phyloP scores from a whole-genome alignment of 2,329 filamentous ascomycete species.

The Aspergillus texensis region DNA sequence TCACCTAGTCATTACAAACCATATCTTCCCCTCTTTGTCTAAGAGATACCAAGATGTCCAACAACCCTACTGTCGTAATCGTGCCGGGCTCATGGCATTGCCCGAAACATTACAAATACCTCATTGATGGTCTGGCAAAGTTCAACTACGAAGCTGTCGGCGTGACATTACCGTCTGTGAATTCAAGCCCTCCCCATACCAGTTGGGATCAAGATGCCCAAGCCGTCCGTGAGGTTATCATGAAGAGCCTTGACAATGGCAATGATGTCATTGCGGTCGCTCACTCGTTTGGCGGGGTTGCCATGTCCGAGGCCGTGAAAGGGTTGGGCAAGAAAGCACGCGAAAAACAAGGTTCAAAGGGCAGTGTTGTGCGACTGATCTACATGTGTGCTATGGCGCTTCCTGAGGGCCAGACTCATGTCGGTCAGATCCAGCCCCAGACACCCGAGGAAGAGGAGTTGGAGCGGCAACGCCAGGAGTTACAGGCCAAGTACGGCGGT shows the following conservation, averaged over 20 bases:
- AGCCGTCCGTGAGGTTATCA: conserved; percentile 25
- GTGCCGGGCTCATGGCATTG: conserved; percentile 35
- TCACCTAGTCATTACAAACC: not conserved
- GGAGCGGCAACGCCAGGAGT: conserved; percentile 19
- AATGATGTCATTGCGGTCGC: conserved; percentile 33
- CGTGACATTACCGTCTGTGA: conserved; percentile 27
- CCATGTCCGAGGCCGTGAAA: conserved; percentile 33
- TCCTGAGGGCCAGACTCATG: conserved; percentile 27
- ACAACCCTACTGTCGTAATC: conserved; percentile 27
- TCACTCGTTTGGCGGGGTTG: conserved; percentile 38
- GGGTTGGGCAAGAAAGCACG: conserved; percentile 29
- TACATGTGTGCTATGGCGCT: conserved; percentile 34
- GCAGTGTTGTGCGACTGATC: conserved; percentile 25
- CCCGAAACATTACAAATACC: conserved; percentile 28
- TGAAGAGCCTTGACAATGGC: conserved; percentile 25
- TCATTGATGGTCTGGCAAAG: conserved; percentile 23
- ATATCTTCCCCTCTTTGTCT: not conserved
- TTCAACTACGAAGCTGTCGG: conserved; percentile 25
- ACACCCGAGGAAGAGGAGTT: conserved; percentile 29
- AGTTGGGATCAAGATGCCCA: conserved; percentile 32
- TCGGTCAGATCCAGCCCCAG: conserved; percentile 25
- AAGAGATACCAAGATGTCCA: conserved; percentile 17
- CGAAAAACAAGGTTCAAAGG: conserved; percentile 19
- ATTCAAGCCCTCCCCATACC: conserved; percentile 27
- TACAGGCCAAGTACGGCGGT: conserved; percentile 18